Conservation (phyloP, 192 early-diverging fungal species). For the Backusella australiensis region DNA sequence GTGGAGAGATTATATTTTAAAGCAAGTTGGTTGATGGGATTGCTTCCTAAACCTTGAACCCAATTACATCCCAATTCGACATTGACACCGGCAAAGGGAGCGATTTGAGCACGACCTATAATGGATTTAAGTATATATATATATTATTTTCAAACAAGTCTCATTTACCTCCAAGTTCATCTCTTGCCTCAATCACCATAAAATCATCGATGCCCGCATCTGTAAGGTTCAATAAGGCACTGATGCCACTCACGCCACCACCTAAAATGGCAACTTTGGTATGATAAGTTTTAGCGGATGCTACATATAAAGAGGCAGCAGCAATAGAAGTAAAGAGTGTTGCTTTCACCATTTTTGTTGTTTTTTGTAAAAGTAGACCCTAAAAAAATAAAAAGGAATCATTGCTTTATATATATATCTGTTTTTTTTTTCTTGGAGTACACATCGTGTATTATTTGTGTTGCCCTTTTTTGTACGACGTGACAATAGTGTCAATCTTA, state of each 20-base stretch:
- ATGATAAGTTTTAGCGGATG: not conserved
- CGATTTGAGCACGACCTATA: slow-evolving; percentile 30
- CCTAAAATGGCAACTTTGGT: slow-evolving; percentile 42
- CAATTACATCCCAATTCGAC: slow-evolving; percentile 40
- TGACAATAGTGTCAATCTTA: not conserved
- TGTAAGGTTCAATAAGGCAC: slow-evolving; percentile 31
- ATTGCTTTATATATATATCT: not conserved
- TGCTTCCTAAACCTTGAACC: slow-evolving; percentile 38
- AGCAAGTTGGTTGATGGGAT: slow-evolving; percentile 30
- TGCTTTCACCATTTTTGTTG: not conserved
- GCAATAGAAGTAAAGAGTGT: not conserved
- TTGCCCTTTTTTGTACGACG: not conserved
- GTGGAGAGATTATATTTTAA: slow-evolving; percentile 31
- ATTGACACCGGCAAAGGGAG: slow-evolving; percentile 24
- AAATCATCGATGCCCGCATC: slow-evolving; percentile 33
- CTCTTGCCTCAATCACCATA: slow-evolving; percentile 37
- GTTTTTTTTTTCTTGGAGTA: not conserved
- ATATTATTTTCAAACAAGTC: not conserved
- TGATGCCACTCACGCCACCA: slow-evolving; percentile 38
- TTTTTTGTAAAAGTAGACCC: too few species aligned
- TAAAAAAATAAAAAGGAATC: not conserved
- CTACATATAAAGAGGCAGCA: not conserved
- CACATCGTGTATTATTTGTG: not conserved
- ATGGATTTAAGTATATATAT: not conserved
- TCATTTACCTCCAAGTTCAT: slow-evolving; percentile 27